Evolutionary conservation across 2,329 filamentous ascomycete species (phyloP).

Genomic region (Aspergillus tubingensis): DNA sequence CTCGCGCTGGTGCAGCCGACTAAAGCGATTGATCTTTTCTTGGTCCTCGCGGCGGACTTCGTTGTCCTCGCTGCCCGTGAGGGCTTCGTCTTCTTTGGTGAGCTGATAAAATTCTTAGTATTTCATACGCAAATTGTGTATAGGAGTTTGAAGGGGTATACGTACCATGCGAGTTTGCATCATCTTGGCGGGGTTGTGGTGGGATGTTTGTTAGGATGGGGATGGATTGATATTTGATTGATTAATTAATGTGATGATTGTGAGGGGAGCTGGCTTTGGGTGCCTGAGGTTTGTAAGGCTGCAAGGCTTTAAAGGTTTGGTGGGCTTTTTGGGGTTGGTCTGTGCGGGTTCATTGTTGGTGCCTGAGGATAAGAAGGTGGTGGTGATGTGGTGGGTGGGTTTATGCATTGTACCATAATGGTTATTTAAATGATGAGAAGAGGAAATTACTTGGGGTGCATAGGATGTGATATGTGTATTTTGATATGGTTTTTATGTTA

Average conservation of each 20-base stretch:
- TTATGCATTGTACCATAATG: too few relatives aligned
- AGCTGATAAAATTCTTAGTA: slow-evolving; percentile 59
- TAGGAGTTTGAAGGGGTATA: neutral
- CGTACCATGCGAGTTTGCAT: slow-evolving; percentile 64
- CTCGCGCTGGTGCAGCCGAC: slow-evolving; percentile 86
- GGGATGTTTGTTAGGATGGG: slow-evolving; percentile 2
- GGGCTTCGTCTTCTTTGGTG: slow-evolving; percentile 85
- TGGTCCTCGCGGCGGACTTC: slow-evolving; percentile 96
- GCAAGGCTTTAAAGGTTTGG: neutral
- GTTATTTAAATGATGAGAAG: too few relatives aligned
- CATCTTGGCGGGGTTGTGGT: slow-evolving; percentile 36
- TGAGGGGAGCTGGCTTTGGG: too few relatives aligned
- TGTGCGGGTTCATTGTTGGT: neutral
- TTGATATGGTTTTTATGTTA: too few relatives aligned
- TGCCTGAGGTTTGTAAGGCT: too few relatives aligned
- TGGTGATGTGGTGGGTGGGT: too few relatives aligned
- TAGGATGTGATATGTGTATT: too few relatives aligned
- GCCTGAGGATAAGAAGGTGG: neutral
- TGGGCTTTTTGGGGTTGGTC: neutral
- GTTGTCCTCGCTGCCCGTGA: slow-evolving; percentile 73
- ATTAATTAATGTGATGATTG: neutral
- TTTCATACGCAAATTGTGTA: too few relatives aligned
- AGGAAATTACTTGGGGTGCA: too few relatives aligned
- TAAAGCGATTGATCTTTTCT: slow-evolving; percentile 98
- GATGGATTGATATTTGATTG: neutral